Conservation (phyloP, 106 monocot genomes). For the Acanthochlamys bracteata region DNA sequence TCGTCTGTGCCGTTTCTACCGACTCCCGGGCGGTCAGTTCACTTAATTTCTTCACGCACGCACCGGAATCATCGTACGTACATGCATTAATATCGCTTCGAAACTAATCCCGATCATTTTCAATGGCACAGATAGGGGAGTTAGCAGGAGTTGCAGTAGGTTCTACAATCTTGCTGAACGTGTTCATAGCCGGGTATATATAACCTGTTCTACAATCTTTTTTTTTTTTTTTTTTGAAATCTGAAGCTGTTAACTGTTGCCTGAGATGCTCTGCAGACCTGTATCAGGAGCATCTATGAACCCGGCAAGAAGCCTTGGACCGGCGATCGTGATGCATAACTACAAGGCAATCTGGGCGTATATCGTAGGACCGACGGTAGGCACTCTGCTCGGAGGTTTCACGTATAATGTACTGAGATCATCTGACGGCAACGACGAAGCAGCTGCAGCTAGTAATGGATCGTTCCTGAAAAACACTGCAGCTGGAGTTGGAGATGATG, state of each 20-base stretch:
- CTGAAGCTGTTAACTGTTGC: background rate
- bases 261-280: constrained; percentile 5
- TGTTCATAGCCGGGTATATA: constrained; percentile 47
- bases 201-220: background rate
- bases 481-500: too few species aligned
- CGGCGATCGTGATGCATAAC: constrained; percentile 14
- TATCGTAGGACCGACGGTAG: constrained; percentile 15
- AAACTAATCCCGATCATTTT: background rate
- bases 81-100: background rate
- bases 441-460: too few species aligned
- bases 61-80: background rate
- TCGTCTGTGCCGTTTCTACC: constrained; percentile 25
- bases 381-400: constrained; percentile 11
- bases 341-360: constrained; percentile 21
- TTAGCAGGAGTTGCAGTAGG: constrained; percentile 53
- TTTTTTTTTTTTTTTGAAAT: background rate
- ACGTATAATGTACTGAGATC: too few species aligned
- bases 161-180: constrained; percentile 38
- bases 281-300: constrained; percentile 34
- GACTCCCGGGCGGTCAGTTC: constrained; percentile 28
- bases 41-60: background rate
- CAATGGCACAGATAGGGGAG: constrained; percentile 29
- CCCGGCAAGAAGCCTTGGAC: constrained; percentile 25
- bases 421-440: too few species aligned
- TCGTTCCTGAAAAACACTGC: too few species aligned